Base-by-base conservation (phyloP, 2,329 filamentous ascomycete species). In the Botrytis fragariae region DNA sequence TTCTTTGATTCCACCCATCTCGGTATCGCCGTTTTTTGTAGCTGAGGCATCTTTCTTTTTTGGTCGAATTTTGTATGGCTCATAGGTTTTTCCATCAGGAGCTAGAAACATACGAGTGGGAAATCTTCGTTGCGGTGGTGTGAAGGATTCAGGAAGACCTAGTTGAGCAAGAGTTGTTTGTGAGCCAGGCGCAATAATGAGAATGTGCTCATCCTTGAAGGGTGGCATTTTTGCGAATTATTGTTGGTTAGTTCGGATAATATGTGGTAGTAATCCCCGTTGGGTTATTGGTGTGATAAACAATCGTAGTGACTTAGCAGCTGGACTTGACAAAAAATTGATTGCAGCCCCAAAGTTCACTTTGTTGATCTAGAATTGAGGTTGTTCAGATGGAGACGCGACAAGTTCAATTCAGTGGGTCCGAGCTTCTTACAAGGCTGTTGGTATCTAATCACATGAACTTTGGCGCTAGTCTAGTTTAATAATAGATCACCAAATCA, bases 31-130 rank as follows among this genome's bases (percentile, higher is more conserved):
- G 10, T 83, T 81, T 74, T 74, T 76, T 59, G 76, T 77, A 44
- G 75, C 71, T 42, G 65, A 32, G 37, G 18, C 48, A 63, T 73
- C 81, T 84, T 86, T 90, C 81, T 84, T 88, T 77, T 86, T 86
- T 83, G 86, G 91, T 71, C 90, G 92, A 39, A 96, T 92, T 80
- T 93, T 91, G 79, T 94, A 92, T 2, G 95, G 94, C 80, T 95
- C 92, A 80, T 90, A 94, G 80, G 92, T 90, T 74, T 93, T 93
- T 71, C 88, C 87, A 80, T 97, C 94, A 77, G 91, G 90, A 71
- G 87, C 90, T 2, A 87, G 87, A 79, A 98, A 99, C 94, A 99
- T 97, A 85, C 96, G 92, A 83, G 95, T 98, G 45, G 93, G 90
- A 77, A 98, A 89, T 77, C 94, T 93, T 82, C 93, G 89, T 75